Base-by-base conservation (phyloP, 2,329 filamentous ascomycete species). In the Diplodia seriata region DNA sequence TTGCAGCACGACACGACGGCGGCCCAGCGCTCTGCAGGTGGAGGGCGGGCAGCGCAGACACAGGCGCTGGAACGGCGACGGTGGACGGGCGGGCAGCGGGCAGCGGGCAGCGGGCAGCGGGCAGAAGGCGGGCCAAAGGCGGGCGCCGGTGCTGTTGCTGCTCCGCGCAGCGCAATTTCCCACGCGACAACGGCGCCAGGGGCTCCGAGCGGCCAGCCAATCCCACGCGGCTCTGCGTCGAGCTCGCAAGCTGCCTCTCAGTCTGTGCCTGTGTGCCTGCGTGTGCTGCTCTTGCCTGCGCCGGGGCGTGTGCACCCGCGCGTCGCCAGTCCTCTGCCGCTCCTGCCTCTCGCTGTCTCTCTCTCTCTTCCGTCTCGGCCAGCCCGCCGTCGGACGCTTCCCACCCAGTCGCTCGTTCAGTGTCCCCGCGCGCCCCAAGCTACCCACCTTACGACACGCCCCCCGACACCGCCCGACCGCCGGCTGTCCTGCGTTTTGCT, bases 301-400 rank as follows among this genome's bases (percentile, higher is more conserved):
- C 31, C 49, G 29, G 29, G 31, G 59, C 26, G 26, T 51, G 59
- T 50, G 49, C 20, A 14, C 50, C 50, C 26, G 50, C 36, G 26
- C 50, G 50, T 53, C 54, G 54, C 54, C 54, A 20, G 54, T 31
- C 43, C 23, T 33, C 36, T n/a, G 33, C 62, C 51, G 62, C 62
- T 66, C 62, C 62, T 66, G 62, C 62, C 62, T 36, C 26, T 47
- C 50, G 8, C 43, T 47, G 62, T 23, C 47, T 43, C 50, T 49
- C 47, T 43, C 62, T 54, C 31, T 33, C 31, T 33, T 33, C 31
- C 31, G 40, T 47, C 40, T 62, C 57, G 57, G 57, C 57, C 59
- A 51, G 26, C 33, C 61, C 40, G 62, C 26, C 62, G 62, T 54
- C 50, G 62, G 62, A 66, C 62, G 62, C 62, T 66, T 66, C 62